phyloP scores from a whole-genome alignment of 768 basidiomycete species.

The Russula brevipes region DNA sequence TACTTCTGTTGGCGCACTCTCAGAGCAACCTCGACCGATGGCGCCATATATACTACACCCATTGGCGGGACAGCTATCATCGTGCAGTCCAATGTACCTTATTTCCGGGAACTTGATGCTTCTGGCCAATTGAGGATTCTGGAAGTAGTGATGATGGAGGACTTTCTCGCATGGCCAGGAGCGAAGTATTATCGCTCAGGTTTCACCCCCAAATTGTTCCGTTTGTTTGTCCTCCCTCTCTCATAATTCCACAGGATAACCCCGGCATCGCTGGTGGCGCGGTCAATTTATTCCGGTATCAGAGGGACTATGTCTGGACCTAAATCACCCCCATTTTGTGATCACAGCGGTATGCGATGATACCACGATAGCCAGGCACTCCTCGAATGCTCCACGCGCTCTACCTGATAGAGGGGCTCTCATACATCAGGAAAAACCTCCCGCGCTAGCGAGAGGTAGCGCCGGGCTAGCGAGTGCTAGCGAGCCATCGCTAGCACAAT shows the following conservation, averaged over 20 bases:
- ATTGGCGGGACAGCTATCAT: conserved; percentile 26
- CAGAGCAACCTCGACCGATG: conserved; percentile 19
- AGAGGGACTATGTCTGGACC: conserved; percentile 25
- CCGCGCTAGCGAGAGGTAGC: too few species aligned
- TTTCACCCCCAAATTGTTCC: too few species aligned
- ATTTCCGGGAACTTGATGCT: too few species aligned
- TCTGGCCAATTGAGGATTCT: background rate
- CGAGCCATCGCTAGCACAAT: too few species aligned
- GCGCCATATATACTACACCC: conserved; percentile 15
- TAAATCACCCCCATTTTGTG: conserved; percentile 3
- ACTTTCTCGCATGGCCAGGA: conserved; percentile 23
- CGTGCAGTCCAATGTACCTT: conserved; percentile 19
- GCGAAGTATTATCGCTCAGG: too few species aligned
- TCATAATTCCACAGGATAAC: conserved; percentile 29
- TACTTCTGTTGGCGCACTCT: background rate
- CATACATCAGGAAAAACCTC: background rate
- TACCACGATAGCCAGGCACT: conserved; percentile 25
- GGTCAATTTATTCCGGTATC: conserved; percentile 22
- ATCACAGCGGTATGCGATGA: conserved; percentile 29
- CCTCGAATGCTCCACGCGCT: conserved; percentile 24
- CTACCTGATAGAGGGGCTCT: conserved; percentile 19
- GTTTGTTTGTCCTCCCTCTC: conserved; percentile 28
- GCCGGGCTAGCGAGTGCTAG: too few species aligned
- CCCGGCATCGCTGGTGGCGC: conserved; percentile 22
- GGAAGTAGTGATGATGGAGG: conserved; percentile 25